phyloP scores from a whole-genome alignment of 2,329 filamentous ascomycete species.

The Nigrospora osmanthi region DNA sequence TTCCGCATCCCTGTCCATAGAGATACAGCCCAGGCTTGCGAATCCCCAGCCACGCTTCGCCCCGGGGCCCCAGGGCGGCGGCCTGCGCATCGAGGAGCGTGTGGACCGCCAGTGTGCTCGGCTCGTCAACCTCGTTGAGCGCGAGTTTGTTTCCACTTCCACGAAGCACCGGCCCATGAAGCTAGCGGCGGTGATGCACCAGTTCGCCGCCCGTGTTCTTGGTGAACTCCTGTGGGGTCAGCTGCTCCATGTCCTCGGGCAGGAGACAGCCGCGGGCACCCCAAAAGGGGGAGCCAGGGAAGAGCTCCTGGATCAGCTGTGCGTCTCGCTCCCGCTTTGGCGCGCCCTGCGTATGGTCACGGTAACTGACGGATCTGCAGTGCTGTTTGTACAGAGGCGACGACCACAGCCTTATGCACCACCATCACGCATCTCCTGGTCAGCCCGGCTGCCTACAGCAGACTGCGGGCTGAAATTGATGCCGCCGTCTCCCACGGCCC shows the following conservation, averaged over 20 bases:
- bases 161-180: conserved; percentile 20
- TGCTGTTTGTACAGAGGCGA: conserved; percentile 43
- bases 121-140: conserved; percentile 27
- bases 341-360: background rate
- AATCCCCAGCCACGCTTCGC: too few species aligned
- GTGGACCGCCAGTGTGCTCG: conserved; percentile 8
- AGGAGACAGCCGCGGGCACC: background rate
- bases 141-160: conserved; percentile 24
- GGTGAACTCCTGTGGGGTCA: conserved; percentile 31
- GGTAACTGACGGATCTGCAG: conserved; percentile 4
- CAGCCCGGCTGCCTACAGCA: conserved; percentile 21
- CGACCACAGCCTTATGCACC: conserved; percentile 36
- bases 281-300: conserved; percentile 5
- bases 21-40: too few species aligned
- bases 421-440: conserved; percentile 37
- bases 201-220: conserved; percentile 36
- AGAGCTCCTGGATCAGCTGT: conserved; percentile 10
- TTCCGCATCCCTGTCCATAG: too few species aligned
- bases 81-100: conserved; percentile 6
- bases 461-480: conserved; percentile 15
- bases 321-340: background rate
- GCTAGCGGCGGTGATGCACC: conserved; percentile 26
- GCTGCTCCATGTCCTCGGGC: conserved; percentile 21
- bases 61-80: background rate
- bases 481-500: conserved; percentile 31